Percentiles rank a stretch among this genome's conserved stretches.
These are phyloP conservation scores for Aphanomyces euteiches DNA, from an alignment of 352 stramenopile species.

Conservation along the genomic window DNA sequence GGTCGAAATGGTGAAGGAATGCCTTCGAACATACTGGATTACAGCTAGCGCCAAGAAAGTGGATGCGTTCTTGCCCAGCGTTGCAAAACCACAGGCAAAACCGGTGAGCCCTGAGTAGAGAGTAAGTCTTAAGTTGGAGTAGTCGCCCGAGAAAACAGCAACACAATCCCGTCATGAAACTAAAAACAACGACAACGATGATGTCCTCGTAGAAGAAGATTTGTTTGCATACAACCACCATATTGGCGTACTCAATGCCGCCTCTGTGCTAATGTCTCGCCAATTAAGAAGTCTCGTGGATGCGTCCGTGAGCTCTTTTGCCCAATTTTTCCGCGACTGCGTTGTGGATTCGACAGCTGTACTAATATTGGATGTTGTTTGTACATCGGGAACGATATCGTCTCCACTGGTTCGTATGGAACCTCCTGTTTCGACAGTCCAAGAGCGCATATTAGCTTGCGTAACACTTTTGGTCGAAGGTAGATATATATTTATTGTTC, in stretches of 20 bases:
- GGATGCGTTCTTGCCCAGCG: conserved; percentile 18
- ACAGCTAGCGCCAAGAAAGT: conserved; percentile 50
- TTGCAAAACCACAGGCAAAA: not conserved
- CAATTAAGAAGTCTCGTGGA: conserved; percentile 86
- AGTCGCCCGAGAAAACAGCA: too few species aligned
- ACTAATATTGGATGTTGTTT: conserved; percentile 42
- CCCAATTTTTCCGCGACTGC: conserved; percentile 74
- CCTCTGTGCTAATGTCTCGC: conserved; percentile 85
- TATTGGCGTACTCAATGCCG: conserved; percentile 70
- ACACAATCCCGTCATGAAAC: too few species aligned
- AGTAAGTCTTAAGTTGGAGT: too few species aligned
- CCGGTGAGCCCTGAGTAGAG: not conserved
- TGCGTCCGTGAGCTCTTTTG: conserved; percentile 65
- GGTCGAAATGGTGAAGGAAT: conserved; percentile 82
- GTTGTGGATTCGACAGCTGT: conserved; percentile 55
- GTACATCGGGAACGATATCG: conserved; percentile 31
- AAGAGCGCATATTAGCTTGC: conserved; percentile 63
- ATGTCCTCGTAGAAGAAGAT: conserved; percentile 27
- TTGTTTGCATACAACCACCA: conserved; percentile 47
- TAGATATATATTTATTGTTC: not conserved
- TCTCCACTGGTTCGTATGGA: conserved; percentile 36
- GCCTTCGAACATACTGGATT: conserved; percentile 79
- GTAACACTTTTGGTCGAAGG: conserved; percentile 65
- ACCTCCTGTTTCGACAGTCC: conserved; percentile 46
- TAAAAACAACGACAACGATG: not conserved